Percentiles rank a stretch among this genome's conserved stretches.
Conservation (phyloP, 495 filamentous ascomycete genomes). For the Amorphotheca resinae region DNA sequence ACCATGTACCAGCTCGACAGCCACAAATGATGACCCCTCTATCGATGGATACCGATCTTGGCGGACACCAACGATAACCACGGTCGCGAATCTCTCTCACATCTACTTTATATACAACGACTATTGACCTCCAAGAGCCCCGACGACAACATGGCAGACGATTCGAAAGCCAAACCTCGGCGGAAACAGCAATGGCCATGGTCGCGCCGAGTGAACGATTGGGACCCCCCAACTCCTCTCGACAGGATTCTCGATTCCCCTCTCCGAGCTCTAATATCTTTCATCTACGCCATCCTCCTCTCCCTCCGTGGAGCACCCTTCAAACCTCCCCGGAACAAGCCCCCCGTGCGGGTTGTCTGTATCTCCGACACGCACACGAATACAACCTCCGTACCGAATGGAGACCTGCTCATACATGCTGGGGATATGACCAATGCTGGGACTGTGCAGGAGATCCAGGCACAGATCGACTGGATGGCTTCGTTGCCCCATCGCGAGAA, state of each 20-base stretch:
- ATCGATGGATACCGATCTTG: no score
- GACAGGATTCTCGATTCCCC: slow-evolving; percentile 40
- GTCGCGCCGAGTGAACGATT: slow-evolving; percentile 16
- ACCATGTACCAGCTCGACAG: no score
- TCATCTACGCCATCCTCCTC: slow-evolving; percentile 48
- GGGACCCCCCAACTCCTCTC: slow-evolving; percentile 38
- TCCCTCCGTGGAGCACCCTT: slow-evolving; percentile 50
- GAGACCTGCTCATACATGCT: slow-evolving; percentile 81
- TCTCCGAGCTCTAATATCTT: slow-evolving; percentile 25
- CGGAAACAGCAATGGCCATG: not conserved
- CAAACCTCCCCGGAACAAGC: slow-evolving; percentile 34
- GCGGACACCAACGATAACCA: not conserved
- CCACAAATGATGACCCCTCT: no score
- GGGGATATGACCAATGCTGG: slow-evolving; percentile 74
- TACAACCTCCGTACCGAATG: slow-evolving; percentile 50
- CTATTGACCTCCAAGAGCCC: not conserved
- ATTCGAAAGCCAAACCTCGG: not conserved
- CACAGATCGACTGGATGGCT: slow-evolving; percentile 66
- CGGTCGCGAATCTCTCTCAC: not conserved
- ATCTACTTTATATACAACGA: no score
- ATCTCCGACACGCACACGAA: slow-evolving; percentile 78
- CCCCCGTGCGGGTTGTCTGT: slow-evolving; percentile 64
- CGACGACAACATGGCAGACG: slow-evolving; percentile 10
- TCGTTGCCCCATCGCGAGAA: slow-evolving; percentile 63
- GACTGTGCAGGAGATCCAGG: slow-evolving; percentile 57